These are phyloP conservation scores for Colletotrichum coccodes DNA, from an alignment of 2,329 filamentous ascomycete genomes.

Conservation along the genomic window DNA sequence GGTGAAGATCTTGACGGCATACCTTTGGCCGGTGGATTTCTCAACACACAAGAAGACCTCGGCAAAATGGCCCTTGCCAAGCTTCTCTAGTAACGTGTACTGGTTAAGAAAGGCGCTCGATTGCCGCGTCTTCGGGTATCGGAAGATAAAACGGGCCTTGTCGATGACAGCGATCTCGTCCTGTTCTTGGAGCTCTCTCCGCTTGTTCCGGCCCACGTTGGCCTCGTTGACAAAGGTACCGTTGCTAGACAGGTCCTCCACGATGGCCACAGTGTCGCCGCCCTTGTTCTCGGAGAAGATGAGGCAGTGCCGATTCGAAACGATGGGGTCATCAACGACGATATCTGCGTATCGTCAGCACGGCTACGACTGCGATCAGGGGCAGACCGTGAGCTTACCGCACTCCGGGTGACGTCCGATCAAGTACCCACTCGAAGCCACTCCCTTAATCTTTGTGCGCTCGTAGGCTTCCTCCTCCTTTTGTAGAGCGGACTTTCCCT, in stretches of 20 bases:
- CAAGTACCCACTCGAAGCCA: slow-evolving; percentile 84
- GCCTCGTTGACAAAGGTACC: slow-evolving; percentile 96
- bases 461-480: slow-evolving; percentile 71
- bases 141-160: slow-evolving; percentile 88
- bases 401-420: slow-evolving; percentile 95
- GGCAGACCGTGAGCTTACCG: slow-evolving; percentile 66
- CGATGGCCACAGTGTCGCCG: slow-evolving; percentile 72
- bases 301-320: slow-evolving; percentile 87
- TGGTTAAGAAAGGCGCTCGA: slow-evolving; percentile 86
- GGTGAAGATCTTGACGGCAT: slow-evolving; percentile 94
- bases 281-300: slow-evolving; percentile 72
- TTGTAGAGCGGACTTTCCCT: slow-evolving; percentile 57
- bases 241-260: slow-evolving; percentile 95
- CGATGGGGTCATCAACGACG: slow-evolving; percentile 78
- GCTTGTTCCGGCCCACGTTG: slow-evolving; percentile 90
- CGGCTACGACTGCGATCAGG: neutral
- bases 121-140: slow-evolving; percentile 81
- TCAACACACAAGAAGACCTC: slow-evolving; percentile 93
- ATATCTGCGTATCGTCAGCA: slow-evolving; percentile 64
- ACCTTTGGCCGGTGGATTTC: slow-evolving; percentile 82
- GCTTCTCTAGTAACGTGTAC: slow-evolving; percentile 84
- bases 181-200: slow-evolving; percentile 86
- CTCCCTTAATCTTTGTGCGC: slow-evolving; percentile 67
- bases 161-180: slow-evolving; percentile 92
- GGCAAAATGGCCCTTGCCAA: slow-evolving; percentile 95